Base-by-base conservation (phyloP, 2,329 filamentous ascomycete genomes). In the Diaporthe sp. region DNA sequence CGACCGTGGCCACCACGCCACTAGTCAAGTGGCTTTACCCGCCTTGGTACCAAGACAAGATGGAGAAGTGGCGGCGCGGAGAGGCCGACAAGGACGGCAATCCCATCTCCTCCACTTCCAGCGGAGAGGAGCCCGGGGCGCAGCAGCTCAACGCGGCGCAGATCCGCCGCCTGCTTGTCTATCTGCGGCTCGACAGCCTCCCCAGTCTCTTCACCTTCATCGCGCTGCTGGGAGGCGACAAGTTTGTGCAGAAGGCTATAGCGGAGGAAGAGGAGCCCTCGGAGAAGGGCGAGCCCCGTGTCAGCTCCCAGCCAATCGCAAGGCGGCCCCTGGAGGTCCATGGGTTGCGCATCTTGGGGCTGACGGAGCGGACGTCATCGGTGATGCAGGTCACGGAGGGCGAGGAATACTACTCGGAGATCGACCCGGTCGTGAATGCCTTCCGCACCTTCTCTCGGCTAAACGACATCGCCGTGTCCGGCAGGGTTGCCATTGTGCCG, bases 321-420 rank as follows among this genome's bases (percentile, higher is more conserved):
- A 86, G 84, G 69, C 85, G 86, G 12, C 89, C 90, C 1, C 87
- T 96, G 1, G 89, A 94, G 80, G 93, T 95, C 0, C 95, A 97
- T 79, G 96, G 95, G 42, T 85, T 98, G n/a, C 93, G 96, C 19
- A 89, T 98, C 22, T 85, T 97, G 66, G 94, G 97, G 80, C 89
- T 98, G 17, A 97, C 95, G 0, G 96, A 98, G 79, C 95, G 96
- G 88, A 94, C 95, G 55, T 98, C 96, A 0, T 96, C 95, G 25
- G 96, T 98, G 79, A 98, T 98, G 96, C 93, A 95, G 79, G 95
- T 97, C 15, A 93, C 95, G 0, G 95, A 97, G 80, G 88, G 93
- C 4, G 93, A 95, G 52, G 94, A 97, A 66, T 89, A 92, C 76
- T 90, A 90, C 35, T 87, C 89, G 9, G 89, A 90, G 22, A 80